Conservation (phyloP, 1,139 yeast species). For the Suhomyces panamericanus region DNA sequence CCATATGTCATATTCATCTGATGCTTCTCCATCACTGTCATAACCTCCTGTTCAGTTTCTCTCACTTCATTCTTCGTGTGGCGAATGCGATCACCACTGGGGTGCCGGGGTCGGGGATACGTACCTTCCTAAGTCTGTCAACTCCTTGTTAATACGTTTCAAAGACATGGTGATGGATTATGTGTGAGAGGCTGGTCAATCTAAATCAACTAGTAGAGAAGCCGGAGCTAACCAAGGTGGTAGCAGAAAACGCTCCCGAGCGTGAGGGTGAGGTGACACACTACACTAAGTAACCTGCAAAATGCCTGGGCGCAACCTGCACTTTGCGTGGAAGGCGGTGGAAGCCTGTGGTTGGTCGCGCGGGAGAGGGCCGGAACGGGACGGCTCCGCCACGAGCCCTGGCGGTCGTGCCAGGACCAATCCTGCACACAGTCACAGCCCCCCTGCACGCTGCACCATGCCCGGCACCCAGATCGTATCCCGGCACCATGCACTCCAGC, state of each 20-base stretch:
- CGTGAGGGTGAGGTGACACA: constrained; percentile 13
- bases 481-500: background rate
- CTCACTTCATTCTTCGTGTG: too few species aligned
- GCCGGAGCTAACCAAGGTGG: constrained; percentile 5
- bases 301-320: constrained; percentile 9
- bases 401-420: too few species aligned
- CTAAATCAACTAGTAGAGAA: constrained; percentile 7
- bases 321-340: constrained; percentile 11
- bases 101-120: constrained; percentile 30
- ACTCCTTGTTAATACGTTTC: constrained; percentile 94
- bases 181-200: constrained; percentile 6
- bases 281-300: constrained; percentile 12
- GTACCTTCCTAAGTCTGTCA: constrained; percentile 90
- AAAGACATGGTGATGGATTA: constrained; percentile 59
- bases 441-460: background rate
- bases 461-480: too few species aligned
- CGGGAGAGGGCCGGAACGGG: background rate
- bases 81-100: too few species aligned
- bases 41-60: too few species aligned
- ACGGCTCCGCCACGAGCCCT: too few species aligned
- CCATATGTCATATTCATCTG: too few species aligned
- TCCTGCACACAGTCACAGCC: background rate
- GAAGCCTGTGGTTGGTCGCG: constrained; percentile 10
- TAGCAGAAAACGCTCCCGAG: constrained; percentile 9
- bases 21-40: too few species aligned